Evolutionary conservation across 345 rosid genomes (phyloP).

Genomic region (Psidium friedrichsthalianum): DNA sequence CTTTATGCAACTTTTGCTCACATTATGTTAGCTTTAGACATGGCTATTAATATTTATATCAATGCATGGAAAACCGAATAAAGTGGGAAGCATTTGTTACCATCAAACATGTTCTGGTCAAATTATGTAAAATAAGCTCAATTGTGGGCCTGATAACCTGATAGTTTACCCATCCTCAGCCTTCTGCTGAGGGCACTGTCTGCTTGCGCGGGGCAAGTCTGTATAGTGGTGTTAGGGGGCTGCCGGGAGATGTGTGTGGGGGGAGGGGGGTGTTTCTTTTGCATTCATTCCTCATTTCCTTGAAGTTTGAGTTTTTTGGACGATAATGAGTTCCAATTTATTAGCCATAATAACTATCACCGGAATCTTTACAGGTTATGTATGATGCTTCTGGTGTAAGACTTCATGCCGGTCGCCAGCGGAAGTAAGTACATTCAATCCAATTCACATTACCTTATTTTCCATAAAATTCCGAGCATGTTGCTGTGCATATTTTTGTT

Average conservation of each 20-base stretch:
- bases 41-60: background rate
- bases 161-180: background rate
- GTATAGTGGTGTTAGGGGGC: no score
- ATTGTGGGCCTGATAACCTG: background rate
- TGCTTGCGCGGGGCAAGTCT: background rate
- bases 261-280: background rate
- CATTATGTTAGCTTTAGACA: background rate
- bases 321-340: background rate
- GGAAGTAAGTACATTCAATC: slow-evolving; percentile 27
- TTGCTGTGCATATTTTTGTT: background rate
- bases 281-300: background rate
- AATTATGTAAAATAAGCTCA: background rate
- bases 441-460: background rate
- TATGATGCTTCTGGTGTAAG: slow-evolving; percentile 63
- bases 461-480: background rate
- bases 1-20: background rate
- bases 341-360: background rate
- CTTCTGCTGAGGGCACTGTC: background rate
- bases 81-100: background rate
- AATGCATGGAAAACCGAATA: background rate
- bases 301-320: background rate
- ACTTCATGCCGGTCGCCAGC: slow-evolving; percentile 72
- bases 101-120: background rate
- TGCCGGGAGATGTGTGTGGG: no score
- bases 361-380: slow-evolving; percentile 36